Conservation (phyloP, 257 asterid species). For the Nicotiana attenuata region DNA sequence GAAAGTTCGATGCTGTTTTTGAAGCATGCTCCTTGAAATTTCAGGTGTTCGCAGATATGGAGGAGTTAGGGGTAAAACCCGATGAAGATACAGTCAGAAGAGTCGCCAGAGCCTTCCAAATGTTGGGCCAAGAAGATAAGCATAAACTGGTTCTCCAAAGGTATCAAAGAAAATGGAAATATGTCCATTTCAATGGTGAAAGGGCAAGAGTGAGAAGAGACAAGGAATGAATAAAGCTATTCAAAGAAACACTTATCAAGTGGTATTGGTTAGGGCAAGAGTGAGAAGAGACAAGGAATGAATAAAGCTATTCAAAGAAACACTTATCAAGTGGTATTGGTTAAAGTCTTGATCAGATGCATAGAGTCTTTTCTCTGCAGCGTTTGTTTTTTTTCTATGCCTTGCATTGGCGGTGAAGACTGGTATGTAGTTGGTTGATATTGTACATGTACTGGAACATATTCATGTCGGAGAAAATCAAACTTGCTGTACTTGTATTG, state of each 20-base stretch:
- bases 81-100: conserved; percentile 71
- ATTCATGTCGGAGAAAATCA: neutral
- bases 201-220: conserved; percentile 29
- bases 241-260: no score
- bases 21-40: conserved; percentile 1
- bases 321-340: neutral
- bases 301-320: neutral
- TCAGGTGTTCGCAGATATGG: conserved; percentile 96
- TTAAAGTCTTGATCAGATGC: neutral
- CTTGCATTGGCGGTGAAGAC: neutral
- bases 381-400: neutral
- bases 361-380: neutral
- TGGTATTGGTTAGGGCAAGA: no score
- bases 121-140: conserved; percentile 58
- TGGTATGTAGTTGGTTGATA: neutral
- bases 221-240: neutral
- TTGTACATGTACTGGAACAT: neutral
- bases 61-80: conserved; percentile 85
- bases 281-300: neutral
- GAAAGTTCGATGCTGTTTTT: neutral
- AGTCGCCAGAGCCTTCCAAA: conserved; percentile 63
- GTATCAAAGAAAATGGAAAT: conserved; percentile 11
- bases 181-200: conserved; percentile 80
- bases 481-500: neutral
- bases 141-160: conserved; percentile 31